These are phyloP conservation scores for Amaranthus tricolor DNA, from an alignment of 179 eudicot genomes.

Conservation along the genomic window DNA sequence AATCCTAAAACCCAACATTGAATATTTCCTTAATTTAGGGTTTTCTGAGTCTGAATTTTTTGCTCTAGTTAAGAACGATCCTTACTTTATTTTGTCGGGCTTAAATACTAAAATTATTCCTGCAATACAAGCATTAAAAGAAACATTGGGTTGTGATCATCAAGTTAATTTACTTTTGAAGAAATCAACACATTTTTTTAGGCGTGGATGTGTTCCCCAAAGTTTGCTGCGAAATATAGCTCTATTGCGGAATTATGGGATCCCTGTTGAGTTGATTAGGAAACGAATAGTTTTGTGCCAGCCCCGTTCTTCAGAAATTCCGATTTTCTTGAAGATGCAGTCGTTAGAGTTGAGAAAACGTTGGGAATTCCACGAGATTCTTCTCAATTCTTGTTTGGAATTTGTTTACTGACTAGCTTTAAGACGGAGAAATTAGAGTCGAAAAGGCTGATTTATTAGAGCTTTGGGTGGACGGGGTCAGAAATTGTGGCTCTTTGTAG, in stretches of 20 bases:
- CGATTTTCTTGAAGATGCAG: constrained; percentile 2
- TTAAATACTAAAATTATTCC: constrained; percentile 5
- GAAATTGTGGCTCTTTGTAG: constrained; percentile 18
- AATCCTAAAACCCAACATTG: constrained; percentile 33
- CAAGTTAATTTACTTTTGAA: constrained; percentile 18
- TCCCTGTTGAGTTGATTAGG: constrained; percentile 24
- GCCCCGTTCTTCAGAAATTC: not conserved
- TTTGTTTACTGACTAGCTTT: not conserved
- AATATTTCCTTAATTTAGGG: constrained; percentile 20
- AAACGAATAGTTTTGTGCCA: constrained; percentile 12
- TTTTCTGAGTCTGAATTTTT: constrained; percentile 18
- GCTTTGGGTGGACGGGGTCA: constrained; percentile 41
- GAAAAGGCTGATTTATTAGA: constrained; percentile 26
- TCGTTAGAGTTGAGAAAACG: constrained; percentile 24
- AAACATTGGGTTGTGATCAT: constrained; percentile 16
- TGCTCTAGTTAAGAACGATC: constrained; percentile 5
- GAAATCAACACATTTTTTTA: not conserved
- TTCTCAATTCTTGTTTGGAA: constrained; percentile 23
- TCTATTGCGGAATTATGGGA: constrained; percentile 23
- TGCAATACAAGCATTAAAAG: constrained; percentile 12
- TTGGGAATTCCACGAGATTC: constrained; percentile 23
- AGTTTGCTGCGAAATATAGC: constrained; percentile 24
- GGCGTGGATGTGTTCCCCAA: not conserved
- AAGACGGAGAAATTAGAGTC: constrained; percentile 13
- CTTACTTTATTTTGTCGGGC: not conserved